Conservation (phyloP, 805 yeast species). For the Starmera caribaea region DNA sequence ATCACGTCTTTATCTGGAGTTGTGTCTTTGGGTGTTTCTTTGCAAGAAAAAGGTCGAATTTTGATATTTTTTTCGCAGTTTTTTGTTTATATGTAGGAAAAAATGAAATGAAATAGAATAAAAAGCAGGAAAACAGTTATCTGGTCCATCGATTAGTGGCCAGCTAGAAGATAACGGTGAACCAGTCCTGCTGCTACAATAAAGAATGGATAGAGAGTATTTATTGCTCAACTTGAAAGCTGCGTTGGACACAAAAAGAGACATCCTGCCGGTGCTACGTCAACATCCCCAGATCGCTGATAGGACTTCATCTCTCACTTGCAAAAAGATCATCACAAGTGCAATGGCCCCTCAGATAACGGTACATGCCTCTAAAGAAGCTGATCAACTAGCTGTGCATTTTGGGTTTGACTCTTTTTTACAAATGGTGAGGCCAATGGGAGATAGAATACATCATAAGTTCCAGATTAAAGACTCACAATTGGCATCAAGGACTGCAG, state of each 20-base stretch:
- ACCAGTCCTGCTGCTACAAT: no score
- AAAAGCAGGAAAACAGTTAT: no score
- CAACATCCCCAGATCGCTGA: slow-evolving; percentile 1
- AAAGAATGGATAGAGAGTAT: not conserved
- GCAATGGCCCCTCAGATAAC: slow-evolving; percentile 45
- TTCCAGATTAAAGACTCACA: slow-evolving; percentile 44
- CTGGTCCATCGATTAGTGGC: no score
- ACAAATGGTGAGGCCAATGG: slow-evolving; percentile 44
- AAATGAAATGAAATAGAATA: no score
- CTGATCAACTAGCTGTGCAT: slow-evolving; percentile 33
- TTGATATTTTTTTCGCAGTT: no score
- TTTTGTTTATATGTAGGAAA: no score
- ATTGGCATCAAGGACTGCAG: slow-evolving; percentile 36
- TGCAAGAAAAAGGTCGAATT: no score
- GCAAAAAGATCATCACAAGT: slow-evolving; percentile 21
- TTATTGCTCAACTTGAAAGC: slow-evolving; percentile 1
- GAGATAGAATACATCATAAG: slow-evolving; percentile 38
- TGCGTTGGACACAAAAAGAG: slow-evolving; percentile 9
- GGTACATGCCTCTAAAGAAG: slow-evolving; percentile 35
- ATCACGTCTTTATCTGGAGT: not conserved
- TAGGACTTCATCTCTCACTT: slow-evolving; percentile 15
- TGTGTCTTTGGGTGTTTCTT: not conserved
- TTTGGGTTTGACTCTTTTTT: slow-evolving; percentile 34
- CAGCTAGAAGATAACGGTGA: no score
- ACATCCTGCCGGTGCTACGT: slow-evolving; percentile 7